Evolutionary conservation across 345 rosid genomes (phyloP).

Genomic region (Camelina neglecta): DNA sequence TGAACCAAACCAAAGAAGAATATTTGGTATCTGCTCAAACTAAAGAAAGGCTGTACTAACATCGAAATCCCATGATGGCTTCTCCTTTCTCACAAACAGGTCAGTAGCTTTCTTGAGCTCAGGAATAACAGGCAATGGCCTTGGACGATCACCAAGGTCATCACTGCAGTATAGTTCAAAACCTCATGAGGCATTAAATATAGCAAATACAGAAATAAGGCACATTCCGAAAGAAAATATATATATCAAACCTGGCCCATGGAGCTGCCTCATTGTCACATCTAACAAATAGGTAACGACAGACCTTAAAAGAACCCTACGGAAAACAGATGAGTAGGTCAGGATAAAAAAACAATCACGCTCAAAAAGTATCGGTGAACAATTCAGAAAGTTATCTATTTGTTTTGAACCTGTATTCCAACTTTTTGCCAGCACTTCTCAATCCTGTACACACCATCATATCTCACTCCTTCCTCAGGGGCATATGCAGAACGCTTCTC

Average conservation of each 20-base stretch:
- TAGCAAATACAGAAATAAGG: background rate
- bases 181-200: background rate
- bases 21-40: background rate
- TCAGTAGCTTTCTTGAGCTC: conserved; percentile 62
- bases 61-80: conserved; percentile 79
- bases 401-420: conserved; percentile 55
- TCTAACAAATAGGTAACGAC: conserved; percentile 81
- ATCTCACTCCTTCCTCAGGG: conserved; percentile 69
- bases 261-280: conserved; percentile 83
- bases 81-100: conserved; percentile 55
- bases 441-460: conserved; percentile 79
- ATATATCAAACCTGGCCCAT: conserved; percentile 71
- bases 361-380: background rate
- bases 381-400: background rate
- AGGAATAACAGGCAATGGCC: conserved; percentile 59
- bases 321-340: background rate
- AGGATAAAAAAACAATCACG: background rate
- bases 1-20: background rate
- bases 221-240: background rate
- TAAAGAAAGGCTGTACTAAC: conserved; percentile 45
- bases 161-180: conserved; percentile 49
- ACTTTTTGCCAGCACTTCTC: conserved; percentile 81
- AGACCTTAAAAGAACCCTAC: conserved; percentile 63
- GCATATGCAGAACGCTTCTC: conserved; percentile 83
- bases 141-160: conserved; percentile 70